phyloP scores from a whole-genome alignment of 768 basidiomycete genomes.

The Kwoniella mangroviensis region DNA sequence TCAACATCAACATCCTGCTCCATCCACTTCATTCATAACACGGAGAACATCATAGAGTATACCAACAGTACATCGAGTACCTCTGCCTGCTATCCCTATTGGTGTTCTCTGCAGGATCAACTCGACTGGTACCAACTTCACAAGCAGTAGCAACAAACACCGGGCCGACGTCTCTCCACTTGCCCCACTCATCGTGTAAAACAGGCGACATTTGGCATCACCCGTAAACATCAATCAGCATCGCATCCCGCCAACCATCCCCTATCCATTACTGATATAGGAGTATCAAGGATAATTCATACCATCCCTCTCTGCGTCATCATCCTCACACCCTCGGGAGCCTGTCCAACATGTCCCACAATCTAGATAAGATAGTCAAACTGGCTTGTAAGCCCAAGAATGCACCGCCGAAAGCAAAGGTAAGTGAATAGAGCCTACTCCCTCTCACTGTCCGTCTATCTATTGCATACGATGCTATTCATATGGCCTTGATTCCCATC shows the following conservation, averaged over 20 bases:
- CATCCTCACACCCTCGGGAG: background rate
- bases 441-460: no score
- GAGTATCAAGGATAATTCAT: no score
- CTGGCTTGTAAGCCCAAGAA: conserved; percentile 97
- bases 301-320: no score
- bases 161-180: conserved; percentile 1
- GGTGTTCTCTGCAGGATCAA: background rate
- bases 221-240: no score
- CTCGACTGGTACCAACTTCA: background rate
- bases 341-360: conserved; percentile 39
- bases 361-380: conserved; percentile 76
- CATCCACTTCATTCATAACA: background rate
- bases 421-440: no score
- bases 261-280: no score
- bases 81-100: no score
- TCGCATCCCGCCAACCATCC: no score
- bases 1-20: conserved; percentile 3
- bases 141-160: background rate
- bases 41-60: background rate
- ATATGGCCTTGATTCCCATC: no score
- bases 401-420: conserved; percentile 94
- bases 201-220: background rate
- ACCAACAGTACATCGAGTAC: background rate
- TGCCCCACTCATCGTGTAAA: background rate
- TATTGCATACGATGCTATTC: no score